Conservation (phyloP, 208 protist genomes). For the Crithidia expoeki region DNA sequence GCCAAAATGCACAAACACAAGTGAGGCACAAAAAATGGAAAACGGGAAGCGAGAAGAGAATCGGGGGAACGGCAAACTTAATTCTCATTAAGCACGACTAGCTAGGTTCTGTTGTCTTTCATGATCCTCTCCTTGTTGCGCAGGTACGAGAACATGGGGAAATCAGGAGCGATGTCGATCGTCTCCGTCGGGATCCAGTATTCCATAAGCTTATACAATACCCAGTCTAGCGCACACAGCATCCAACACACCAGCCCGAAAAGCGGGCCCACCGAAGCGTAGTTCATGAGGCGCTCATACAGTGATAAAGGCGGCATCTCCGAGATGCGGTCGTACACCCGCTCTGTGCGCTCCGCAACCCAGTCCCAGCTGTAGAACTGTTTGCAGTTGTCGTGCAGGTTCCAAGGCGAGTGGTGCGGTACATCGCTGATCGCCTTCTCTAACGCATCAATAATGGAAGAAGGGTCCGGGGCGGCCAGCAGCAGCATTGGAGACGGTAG, state of each 20-base stretch:
- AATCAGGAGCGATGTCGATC: slow-evolving; percentile 94
- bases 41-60: neutral
- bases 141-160: slow-evolving; percentile 82
- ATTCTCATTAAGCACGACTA: neutral
- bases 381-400: slow-evolving; percentile 87
- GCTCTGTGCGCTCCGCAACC: slow-evolving; percentile 93
- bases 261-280: slow-evolving; percentile 85
- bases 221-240: slow-evolving; percentile 84
- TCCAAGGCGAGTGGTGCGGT: slow-evolving; percentile 79
- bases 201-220: slow-evolving; percentile 79
- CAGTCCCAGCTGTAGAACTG: slow-evolving; percentile 96
- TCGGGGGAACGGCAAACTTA: neutral
- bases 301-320: slow-evolving; percentile 54
- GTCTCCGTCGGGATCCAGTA: slow-evolving; percentile 75
- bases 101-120: slow-evolving; percentile 18
- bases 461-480: slow-evolving; percentile 91
- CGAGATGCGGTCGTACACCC: slow-evolving; percentile 93
- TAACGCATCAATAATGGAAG: slow-evolving; percentile 69
- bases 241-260: slow-evolving; percentile 93
- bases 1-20: neutral
- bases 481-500: slow-evolving; percentile 95
- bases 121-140: slow-evolving; percentile 84
- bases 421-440: slow-evolving; percentile 77
- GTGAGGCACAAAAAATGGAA: neutral
- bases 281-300: slow-evolving; percentile 85